These are phyloP conservation scores for Cryptococcus depauperatus DNA, from an alignment of 1,284 basidiomycete species.

Conservation along the genomic window DNA sequence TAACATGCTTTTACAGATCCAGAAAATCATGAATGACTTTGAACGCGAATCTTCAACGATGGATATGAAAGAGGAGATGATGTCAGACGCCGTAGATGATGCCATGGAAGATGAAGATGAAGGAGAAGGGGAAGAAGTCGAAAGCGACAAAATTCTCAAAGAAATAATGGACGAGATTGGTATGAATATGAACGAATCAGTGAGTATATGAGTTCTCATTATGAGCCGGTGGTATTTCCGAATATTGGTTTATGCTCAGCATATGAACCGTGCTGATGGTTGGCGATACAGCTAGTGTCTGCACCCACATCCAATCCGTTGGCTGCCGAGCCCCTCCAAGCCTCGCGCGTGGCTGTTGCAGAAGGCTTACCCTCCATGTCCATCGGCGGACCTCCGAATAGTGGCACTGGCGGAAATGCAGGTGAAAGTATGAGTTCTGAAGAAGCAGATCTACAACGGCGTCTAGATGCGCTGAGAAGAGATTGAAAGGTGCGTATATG, in stretches of 20 bases:
- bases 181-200: constrained; percentile 83
- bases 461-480: constrained; percentile 67
- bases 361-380: constrained; percentile 54
- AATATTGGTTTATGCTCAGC: neutral
- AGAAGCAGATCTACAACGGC: constrained; percentile 79
- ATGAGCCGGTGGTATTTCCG: neutral
- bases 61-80: constrained; percentile 99
- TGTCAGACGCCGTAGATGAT: constrained; percentile 96
- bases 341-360: constrained; percentile 67
- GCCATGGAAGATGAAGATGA: constrained; percentile 92
- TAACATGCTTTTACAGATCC: constrained; percentile 53
- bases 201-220: constrained; percentile 39
- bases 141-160: constrained; percentile 90
- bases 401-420: constrained; percentile 39
- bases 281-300: constrained; percentile 56
- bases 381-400: constrained; percentile 45
- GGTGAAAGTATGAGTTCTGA: constrained; percentile 55
- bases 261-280: neutral
- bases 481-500: no score
- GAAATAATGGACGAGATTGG: constrained; percentile 98
- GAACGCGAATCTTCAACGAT: constrained; percentile 94
- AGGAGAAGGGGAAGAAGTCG: constrained; percentile 80
- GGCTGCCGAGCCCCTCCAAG: constrained; percentile 55
- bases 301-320: constrained; percentile 63
- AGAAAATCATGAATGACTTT: constrained; percentile 95